Percentiles rank a stretch among this genome's conserved stretches.
These are phyloP conservation scores for Fusarium nygamai DNA, from an alignment of 2,329 filamentous ascomycete genomes.

Conservation along the genomic window DNA sequence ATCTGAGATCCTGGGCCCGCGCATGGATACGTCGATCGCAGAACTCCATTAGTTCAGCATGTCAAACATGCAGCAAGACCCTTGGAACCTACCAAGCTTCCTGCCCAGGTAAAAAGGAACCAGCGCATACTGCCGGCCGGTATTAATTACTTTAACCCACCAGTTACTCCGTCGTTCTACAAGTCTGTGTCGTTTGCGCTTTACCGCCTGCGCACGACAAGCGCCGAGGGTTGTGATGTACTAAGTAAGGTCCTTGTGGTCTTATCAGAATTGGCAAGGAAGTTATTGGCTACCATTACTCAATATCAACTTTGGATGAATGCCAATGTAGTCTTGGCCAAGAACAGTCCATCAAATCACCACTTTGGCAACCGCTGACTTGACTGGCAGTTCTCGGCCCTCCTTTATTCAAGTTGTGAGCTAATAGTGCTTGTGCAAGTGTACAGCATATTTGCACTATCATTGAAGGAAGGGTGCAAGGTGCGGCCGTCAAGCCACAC, in stretches of 20 bases:
- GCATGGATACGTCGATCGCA: conserved; percentile 38
- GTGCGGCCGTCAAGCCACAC: conserved; percentile 38
- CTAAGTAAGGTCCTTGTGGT: not conserved
- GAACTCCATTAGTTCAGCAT: conserved; percentile 35
- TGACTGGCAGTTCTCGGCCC: not conserved
- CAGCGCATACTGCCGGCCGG: not conserved
- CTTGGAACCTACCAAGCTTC: conserved; percentile 33
- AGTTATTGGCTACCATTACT: not conserved
- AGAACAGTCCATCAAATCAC: not conserved
- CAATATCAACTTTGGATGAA: not conserved
- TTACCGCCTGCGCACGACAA: not conserved
- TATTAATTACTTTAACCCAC: not conserved
- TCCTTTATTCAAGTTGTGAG: not conserved
- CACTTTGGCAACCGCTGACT: not conserved
- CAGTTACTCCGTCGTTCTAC: not conserved
- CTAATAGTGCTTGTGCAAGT: not conserved
- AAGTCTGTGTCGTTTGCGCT: not conserved
- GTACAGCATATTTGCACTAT: not conserved
- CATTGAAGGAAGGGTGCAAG: conserved; percentile 15
- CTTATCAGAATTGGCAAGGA: not conserved
- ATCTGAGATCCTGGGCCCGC: conserved; percentile 26
- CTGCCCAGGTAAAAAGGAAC: conserved; percentile 34
- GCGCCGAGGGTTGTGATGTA: not conserved
- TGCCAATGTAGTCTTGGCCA: not conserved
- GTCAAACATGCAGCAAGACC: conserved; percentile 38